Base-by-base conservation (phyloP, 2,329 filamentous ascomycete species). In the Cladosporium oxysporum region DNA sequence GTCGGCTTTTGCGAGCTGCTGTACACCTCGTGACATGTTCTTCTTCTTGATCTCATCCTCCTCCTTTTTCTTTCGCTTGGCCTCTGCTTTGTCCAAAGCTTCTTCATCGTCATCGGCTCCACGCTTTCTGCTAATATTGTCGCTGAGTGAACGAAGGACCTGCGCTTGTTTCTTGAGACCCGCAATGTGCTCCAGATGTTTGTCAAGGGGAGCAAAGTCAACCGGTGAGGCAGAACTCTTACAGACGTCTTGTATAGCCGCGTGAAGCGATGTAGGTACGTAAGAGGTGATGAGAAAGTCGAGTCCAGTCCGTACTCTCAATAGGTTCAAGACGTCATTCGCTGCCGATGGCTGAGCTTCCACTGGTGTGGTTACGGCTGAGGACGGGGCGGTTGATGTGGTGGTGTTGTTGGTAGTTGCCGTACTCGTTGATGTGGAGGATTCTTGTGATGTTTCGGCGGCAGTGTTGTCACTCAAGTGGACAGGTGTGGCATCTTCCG, bases 21-120 rank as follows among this genome's bases (percentile, higher is more conserved):
- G 89, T 1, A 97, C 87, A 0, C 88, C 93, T 31, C 88, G 84
- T 68, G 91, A 95, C 79, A 91, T 86, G 2, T 86, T 87, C 80
- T 96, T 93, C 79, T 89, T 93, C 77, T 87, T 90, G 80, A 90
- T 91, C 66, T 97, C 93, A 66, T 97, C 93, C 68, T 97, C 94
- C 60, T 97, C 93, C 79, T 90, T 88, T 77, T 89, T 93, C 52
- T 90, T 83, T 81, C 90, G 93, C 86, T 95, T 97, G 76, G 93
- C 91, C 3, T 87, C 88, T 3, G 89, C 79, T n/a, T 76, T 75
- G 61, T 78, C 81, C 14, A 83, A 83, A 14, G 86, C 84, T 41
- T 87, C 85, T 35, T 92, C 89, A 41, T 92, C 91, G 67, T 92
- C 88, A 6, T 76, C 75, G 11, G 74, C 66, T 0, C 79, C 78